Conservation (phyloP, 2,329 filamentous ascomycete genomes). For the Eutypa lata region DNA sequence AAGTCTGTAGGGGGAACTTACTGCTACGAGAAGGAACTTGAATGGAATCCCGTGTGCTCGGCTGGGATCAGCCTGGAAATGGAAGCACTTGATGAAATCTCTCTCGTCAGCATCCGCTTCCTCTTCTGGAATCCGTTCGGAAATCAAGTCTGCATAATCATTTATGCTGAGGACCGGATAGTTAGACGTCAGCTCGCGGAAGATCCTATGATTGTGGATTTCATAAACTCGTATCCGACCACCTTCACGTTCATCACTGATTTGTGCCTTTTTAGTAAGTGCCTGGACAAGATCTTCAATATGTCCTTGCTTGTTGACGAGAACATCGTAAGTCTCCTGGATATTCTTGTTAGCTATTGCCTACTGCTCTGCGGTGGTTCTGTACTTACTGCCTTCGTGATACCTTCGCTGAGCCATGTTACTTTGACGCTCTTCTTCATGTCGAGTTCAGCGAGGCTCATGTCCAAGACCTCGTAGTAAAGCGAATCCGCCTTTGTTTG, state of each 20-base stretch:
- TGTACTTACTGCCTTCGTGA: constrained; percentile 77
- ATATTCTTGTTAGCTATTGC: constrained; percentile 20
- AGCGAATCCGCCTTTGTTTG: constrained; percentile 73
- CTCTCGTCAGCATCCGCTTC: constrained; percentile 56
- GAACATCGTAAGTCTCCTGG: constrained; percentile 73
- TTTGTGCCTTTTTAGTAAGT: constrained; percentile 75
- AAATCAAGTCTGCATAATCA: constrained; percentile 80
- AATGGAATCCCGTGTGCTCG: constrained; percentile 89
- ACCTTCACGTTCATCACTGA: constrained; percentile 69
- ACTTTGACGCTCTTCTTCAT: constrained; percentile 86
- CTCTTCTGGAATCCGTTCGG: constrained; percentile 75
- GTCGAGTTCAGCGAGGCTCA: constrained; percentile 88
- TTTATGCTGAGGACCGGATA: constrained; percentile 77
- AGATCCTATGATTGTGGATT: constrained; percentile 76
- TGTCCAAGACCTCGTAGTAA: constrained; percentile 91
- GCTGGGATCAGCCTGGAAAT: constrained; percentile 86
- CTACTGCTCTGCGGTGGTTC: neutral
- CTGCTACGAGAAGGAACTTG: constrained; percentile 79
- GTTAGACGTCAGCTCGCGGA: constrained; percentile 69
- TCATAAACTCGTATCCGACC: constrained; percentile 79
- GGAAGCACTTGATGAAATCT: constrained; percentile 75
- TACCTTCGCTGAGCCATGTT: constrained; percentile 82
- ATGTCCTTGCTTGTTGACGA: constrained; percentile 82
- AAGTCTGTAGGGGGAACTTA: constrained; percentile 38
- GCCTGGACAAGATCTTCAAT: constrained; percentile 74